These are phyloP conservation scores for Aspergillus jensenii DNA, from an alignment of 2,329 filamentous ascomycete species.

Conservation along the genomic window DNA sequence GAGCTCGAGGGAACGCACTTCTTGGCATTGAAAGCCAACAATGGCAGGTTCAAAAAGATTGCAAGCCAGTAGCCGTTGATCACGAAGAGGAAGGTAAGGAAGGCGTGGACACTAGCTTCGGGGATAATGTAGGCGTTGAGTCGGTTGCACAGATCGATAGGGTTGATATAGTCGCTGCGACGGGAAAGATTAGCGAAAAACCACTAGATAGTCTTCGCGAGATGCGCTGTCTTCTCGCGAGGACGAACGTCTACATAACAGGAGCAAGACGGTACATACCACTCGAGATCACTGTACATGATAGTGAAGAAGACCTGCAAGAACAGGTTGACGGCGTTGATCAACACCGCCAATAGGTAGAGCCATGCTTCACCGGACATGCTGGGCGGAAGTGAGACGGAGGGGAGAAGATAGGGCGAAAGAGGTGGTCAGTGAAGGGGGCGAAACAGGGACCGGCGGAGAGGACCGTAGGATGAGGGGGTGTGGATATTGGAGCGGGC, in stretches of 20 bases:
- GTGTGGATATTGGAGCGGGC: constrained; percentile 9
- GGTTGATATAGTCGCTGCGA: constrained; percentile 96
- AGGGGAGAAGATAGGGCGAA: constrained; percentile 11
- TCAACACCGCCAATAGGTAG: constrained; percentile 94
- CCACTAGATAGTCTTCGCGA: constrained; percentile 27
- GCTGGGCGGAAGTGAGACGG: constrained; percentile 36
- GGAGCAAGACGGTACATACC: constrained; percentile 57
- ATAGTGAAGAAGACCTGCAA: constrained; percentile 99
- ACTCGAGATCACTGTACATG: constrained; percentile 99
- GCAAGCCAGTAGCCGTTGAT: constrained; percentile 99
- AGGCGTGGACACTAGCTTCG: constrained; percentile 94
- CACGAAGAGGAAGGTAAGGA: constrained; percentile 92
- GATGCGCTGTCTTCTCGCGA: not conserved
- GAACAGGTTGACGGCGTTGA: constrained; percentile 99
- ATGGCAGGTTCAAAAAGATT: constrained; percentile 84
- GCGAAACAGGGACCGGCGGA: constrained; percentile 7
- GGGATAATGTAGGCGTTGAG: constrained; percentile 99
- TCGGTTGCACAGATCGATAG: constrained; percentile 99
- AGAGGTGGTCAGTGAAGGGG: constrained; percentile 5
- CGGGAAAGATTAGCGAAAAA: constrained; percentile 6
- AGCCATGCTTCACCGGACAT: constrained; percentile 99
- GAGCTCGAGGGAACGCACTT: constrained; percentile 66
- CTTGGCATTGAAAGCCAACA: constrained; percentile 92
- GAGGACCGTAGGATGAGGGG: constrained; percentile 16
- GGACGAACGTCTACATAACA: not conserved